Evolutionary conservation across 768 basidiomycete genomes (phyloP).

Genomic region (Lactarius psammicola): DNA sequence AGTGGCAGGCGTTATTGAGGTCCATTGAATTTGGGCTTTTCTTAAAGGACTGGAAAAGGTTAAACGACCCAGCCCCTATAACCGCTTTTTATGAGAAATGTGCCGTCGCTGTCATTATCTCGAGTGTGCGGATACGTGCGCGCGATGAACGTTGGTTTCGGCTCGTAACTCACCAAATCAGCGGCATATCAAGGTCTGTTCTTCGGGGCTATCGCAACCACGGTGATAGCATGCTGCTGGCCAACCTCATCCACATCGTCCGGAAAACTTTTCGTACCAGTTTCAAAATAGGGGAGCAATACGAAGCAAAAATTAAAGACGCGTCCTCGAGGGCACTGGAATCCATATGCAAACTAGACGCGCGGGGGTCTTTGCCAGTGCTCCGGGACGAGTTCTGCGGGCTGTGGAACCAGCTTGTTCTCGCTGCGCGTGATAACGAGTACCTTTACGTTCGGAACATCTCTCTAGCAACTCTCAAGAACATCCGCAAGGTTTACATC

Average conservation of each 20-base stretch:
- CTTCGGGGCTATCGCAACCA: not conserved
- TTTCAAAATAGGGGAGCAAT: not conserved
- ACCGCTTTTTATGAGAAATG: not conserved
- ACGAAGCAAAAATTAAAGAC: not conserved
- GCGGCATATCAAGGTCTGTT: not conserved
- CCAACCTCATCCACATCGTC: not conserved
- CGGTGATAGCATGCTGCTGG: conserved; percentile 4
- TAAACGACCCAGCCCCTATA: not conserved
- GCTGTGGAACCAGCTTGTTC: conserved; percentile 7
- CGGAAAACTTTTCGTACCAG: not conserved
- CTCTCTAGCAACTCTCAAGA: not conserved
- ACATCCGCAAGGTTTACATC: conserved; percentile 9
- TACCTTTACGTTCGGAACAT: not conserved
- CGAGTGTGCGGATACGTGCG: not conserved
- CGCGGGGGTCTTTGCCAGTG: not conserved
- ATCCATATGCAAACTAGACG: not conserved
- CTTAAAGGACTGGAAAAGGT: not conserved
- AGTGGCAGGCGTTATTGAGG: not conserved
- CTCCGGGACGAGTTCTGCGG: conserved; percentile 13
- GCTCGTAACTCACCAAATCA: not conserved
- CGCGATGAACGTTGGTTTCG: conserved; percentile 1
- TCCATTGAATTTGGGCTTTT: conserved; percentile 3
- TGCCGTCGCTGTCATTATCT: not conserved
- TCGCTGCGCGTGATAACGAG: not conserved
- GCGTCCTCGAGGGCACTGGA: conserved; percentile 6